phyloP scores from a whole-genome alignment of 164 flowering plant species.

The Santalum album region DNA sequence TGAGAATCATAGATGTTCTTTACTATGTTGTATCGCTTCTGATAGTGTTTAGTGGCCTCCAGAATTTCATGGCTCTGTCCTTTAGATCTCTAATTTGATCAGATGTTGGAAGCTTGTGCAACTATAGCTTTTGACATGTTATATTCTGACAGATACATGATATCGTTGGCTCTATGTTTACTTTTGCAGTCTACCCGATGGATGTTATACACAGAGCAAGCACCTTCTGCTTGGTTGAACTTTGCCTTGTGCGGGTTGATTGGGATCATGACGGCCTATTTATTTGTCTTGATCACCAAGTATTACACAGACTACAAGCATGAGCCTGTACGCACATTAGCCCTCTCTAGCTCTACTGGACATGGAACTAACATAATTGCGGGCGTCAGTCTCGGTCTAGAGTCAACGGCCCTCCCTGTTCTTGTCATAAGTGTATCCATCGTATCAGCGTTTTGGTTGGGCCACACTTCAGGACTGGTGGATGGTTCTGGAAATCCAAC shows the following conservation, averaged over 20 bases:
- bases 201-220: slow-evolving; percentile 91
- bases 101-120: no score
- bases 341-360: slow-evolving; percentile 92
- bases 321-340: slow-evolving; percentile 89
- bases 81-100: not conserved
- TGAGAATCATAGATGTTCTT: not conserved
- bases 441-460: slow-evolving; percentile 90
- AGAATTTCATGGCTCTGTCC: not conserved
- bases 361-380: slow-evolving; percentile 99
- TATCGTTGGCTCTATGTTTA: no score
- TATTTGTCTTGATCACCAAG: slow-evolving; percentile 85
- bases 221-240: slow-evolving; percentile 93
- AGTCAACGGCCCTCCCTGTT: slow-evolving; percentile 97
- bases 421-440: slow-evolving; percentile 82
- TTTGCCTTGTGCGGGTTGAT: slow-evolving; percentile 95
- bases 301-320: slow-evolving; percentile 98
- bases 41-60: not conserved
- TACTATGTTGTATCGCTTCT: not conserved
- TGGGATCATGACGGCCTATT: slow-evolving; percentile 87
- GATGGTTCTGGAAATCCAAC: slow-evolving; percentile 86
- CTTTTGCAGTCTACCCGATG: slow-evolving; percentile 95
- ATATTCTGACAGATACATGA: not conserved
- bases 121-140: not conserved
- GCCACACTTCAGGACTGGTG: slow-evolving; percentile 84
- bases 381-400: slow-evolving; percentile 92